These are phyloP conservation scores for Chenopodium album DNA, from an alignment of 148 eudicot species.

Conservation along the genomic window DNA sequence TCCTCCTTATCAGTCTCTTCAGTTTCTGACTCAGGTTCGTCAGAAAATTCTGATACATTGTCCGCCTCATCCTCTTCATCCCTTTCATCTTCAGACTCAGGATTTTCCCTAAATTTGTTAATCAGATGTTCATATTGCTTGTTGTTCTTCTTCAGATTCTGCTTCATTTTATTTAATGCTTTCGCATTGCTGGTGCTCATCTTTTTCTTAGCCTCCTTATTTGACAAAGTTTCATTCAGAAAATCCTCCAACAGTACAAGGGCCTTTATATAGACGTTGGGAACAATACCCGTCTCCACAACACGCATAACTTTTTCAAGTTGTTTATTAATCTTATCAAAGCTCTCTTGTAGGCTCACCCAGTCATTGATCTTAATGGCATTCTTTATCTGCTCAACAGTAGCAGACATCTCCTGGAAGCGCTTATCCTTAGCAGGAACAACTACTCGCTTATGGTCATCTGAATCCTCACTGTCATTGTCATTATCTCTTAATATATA, in stretches of 20 bases:
- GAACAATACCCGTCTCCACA: constrained; percentile 56
- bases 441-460: constrained; percentile 59
- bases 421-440: constrained; percentile 79
- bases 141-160: constrained; percentile 83
- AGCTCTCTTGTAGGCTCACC: constrained; percentile 82
- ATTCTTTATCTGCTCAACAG: constrained; percentile 88
- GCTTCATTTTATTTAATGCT: constrained; percentile 89
- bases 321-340: constrained; percentile 86
- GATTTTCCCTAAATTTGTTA: constrained; percentile 66
- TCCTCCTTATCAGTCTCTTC: constrained; percentile 28
- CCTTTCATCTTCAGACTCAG: constrained; percentile 49
- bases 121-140: constrained; percentile 77
- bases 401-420: constrained; percentile 70
- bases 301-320: constrained; percentile 85
- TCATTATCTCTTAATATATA: constrained; percentile 3
- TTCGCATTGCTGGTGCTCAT: constrained; percentile 85
- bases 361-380: constrained; percentile 92
- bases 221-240: constrained; percentile 63
- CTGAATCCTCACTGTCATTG: constrained; percentile 52
- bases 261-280: constrained; percentile 65
- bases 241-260: constrained; percentile 83
- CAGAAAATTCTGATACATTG: constrained; percentile 29
- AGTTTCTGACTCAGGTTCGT: constrained; percentile 14
- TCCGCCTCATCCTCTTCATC: constrained; percentile 35
- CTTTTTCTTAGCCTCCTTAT: constrained; percentile 86